Percentiles rank a stretch among this genome's conserved stretches.
phyloP scores from a whole-genome alignment of 192 early-diverging fungal species.

The Rhizophagus sp. region DNA sequence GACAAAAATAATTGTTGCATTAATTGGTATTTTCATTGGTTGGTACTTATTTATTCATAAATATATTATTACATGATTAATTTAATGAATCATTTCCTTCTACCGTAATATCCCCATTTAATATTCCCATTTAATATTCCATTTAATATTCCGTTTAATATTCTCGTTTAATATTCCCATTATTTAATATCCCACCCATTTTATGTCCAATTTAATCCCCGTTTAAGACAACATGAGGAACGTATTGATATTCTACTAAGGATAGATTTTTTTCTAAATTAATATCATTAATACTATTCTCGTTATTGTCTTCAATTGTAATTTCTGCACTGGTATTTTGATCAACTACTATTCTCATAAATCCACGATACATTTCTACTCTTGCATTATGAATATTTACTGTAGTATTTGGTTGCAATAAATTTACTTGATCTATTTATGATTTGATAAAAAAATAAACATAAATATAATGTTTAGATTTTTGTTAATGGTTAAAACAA shows the following conservation, averaged over 20 bases:
- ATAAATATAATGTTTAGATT: too few relatives aligned
- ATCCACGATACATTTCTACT: constrained; percentile 32
- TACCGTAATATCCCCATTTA: too few relatives aligned
- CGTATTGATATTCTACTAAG: background rate
- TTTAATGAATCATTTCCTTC: too few relatives aligned
- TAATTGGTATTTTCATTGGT: background rate
- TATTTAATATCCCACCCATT: too few relatives aligned
- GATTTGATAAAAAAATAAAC: background rate
- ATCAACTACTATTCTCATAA: constrained; percentile 31
- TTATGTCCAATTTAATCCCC: background rate
- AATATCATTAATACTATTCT: background rate
- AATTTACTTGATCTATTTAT: constrained; percentile 15
- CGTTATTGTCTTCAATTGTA: background rate
- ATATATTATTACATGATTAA: too few relatives aligned
- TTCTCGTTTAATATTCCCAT: too few relatives aligned
- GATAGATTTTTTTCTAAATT: background rate
- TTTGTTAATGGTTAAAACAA: background rate
- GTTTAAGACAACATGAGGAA: background rate
- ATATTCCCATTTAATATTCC: too few relatives aligned
- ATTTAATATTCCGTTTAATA: too few relatives aligned
- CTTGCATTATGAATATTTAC: constrained; percentile 21
- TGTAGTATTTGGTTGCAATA: constrained; percentile 4
- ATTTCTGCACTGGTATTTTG: constrained; percentile 16
- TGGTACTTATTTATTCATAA: background rate
- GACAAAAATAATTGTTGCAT: background rate